Evolutionary conservation across 1,284 basidiomycete species (phyloP), one percentile per base, ranked within the genome.

Genomic region (Sparassis latifolia): DNA sequence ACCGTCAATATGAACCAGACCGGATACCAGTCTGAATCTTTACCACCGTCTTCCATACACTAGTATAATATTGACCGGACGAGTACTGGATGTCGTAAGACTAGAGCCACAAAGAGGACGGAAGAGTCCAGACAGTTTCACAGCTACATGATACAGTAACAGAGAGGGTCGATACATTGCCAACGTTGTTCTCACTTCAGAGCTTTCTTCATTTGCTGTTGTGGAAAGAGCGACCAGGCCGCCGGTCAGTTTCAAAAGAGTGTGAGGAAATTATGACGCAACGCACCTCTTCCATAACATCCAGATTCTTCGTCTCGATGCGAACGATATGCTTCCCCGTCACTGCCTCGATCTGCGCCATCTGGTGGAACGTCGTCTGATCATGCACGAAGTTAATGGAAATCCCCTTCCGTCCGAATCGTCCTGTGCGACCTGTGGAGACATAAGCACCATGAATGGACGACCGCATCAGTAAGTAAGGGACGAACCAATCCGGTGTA

Each of bases 341-440:
- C 1, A 76, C 77, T 57, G 82, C 75, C 71, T 93, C 86, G 54
- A 97, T 94, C 62, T 78, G 74, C 59, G 92, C 78, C 82, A 97
- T 93, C 65, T 94, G 88, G 58, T 78, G 57, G 82, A 86, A 91
- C 5, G 92, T 93, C 66, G 75, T 75, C 62, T 84, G 76, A 71
- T 97, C 86, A 66, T 96, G 91, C 27, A 96, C 92, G 62, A 97
- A 97, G 66, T 96, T 96, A 64, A 97, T 89, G n/a, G 93, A 92
- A 52, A 96, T 89, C 5, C 95, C 94, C 67, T 92, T 93, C 50
- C 95, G 84, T 49, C 94, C 94, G 67, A 97, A 97, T 44, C 94
- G 87, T 54, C 95, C 94, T 45, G 94, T 97, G 50, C 94, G 89
- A 49, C 93, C 92, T 94, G 38, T 20, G 20, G 20, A 20, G 20